phyloP scores from a whole-genome alignment of 441 rosid species.

The Populus hybrid region DNA sequence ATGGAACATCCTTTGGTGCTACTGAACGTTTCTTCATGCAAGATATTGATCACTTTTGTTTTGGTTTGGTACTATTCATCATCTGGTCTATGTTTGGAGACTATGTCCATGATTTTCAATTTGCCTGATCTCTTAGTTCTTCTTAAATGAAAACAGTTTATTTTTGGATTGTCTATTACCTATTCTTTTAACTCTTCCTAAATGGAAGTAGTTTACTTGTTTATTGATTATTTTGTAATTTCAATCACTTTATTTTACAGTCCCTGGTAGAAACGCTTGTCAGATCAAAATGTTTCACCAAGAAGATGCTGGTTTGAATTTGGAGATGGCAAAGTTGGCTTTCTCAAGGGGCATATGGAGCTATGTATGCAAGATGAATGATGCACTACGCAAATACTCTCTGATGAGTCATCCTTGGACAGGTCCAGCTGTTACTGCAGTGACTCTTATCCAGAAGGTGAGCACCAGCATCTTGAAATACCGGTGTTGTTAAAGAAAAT shows the following conservation, averaged over 20 bases:
- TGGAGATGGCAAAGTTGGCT: conserved; percentile 84
- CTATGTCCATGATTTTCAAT: not conserved
- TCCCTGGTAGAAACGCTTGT: conserved; percentile 77
- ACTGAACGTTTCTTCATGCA: not conserved
- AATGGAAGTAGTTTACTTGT: not conserved
- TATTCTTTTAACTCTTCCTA: not conserved
- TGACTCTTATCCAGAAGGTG: conserved; percentile 68
- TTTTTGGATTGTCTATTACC: not conserved
- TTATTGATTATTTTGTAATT: not conserved
- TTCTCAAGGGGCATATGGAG: conserved; percentile 93
- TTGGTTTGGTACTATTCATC: not conserved
- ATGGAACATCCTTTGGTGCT: not conserved
- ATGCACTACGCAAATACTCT: conserved; percentile 60
- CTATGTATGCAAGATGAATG: conserved; percentile 84
- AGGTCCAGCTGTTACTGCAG: conserved; percentile 42
- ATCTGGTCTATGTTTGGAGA: not conserved
- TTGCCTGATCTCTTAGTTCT: not conserved
- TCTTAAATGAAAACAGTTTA: not conserved
- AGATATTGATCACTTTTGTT: not conserved
- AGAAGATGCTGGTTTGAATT: conserved; percentile 89
- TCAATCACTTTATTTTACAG: conserved; percentile 37
- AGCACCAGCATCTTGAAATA: conserved; percentile 11
- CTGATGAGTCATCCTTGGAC: conserved; percentile 26
- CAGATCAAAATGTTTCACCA: conserved; percentile 85
- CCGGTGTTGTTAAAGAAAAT: not conserved